Percentiles rank a stretch among this genome's conserved stretches.
Conservation (phyloP, 805 yeast species). For the Saccharomycopsis sp. region DNA sequence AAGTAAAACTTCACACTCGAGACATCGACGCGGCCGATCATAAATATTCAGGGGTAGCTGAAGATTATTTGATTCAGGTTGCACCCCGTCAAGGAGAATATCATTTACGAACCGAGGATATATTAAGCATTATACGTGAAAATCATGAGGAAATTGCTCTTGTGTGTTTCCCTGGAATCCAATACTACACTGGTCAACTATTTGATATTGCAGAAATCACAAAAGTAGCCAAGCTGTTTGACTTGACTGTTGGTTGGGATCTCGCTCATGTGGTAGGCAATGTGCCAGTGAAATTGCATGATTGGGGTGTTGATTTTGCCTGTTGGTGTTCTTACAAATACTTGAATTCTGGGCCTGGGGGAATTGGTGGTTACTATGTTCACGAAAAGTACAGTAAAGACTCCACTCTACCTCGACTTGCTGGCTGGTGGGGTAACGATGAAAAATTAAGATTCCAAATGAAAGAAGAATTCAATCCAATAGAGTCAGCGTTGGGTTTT, state of each 20-base stretch:
- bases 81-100: slow-evolving; percentile 54
- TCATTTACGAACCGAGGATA: slow-evolving; percentile 54
- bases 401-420: slow-evolving; percentile 53
- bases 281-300: slow-evolving; percentile 67
- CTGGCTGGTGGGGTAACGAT: slow-evolving; percentile 98
- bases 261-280: slow-evolving; percentile 94
- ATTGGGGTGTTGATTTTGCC: slow-evolving; percentile 91
- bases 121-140: slow-evolving; percentile 47
- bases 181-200: slow-evolving; percentile 85
- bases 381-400: slow-evolving; percentile 40
- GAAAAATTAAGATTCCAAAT: slow-evolving; percentile 64
- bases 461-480: slow-evolving; percentile 73
- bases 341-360: slow-evolving; percentile 90
- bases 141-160: slow-evolving; percentile 59
- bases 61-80: slow-evolving; percentile 56
- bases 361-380: slow-evolving; percentile 79
- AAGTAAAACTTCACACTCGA: slow-evolving; percentile 54
- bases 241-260: slow-evolving; percentile 81
- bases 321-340: slow-evolving; percentile 93
- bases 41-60: slow-evolving; percentile 23
- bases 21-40: slow-evolving; percentile 22
- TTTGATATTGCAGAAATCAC: slow-evolving; percentile 77
- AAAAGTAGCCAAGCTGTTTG: slow-evolving; percentile 42
- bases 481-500: slow-evolving; percentile 79
- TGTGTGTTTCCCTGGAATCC: slow-evolving; percentile 80